Evolutionary conservation across 2,329 filamentous ascomycete genomes (phyloP).

Genomic region (Ophiostoma piceae): DNA sequence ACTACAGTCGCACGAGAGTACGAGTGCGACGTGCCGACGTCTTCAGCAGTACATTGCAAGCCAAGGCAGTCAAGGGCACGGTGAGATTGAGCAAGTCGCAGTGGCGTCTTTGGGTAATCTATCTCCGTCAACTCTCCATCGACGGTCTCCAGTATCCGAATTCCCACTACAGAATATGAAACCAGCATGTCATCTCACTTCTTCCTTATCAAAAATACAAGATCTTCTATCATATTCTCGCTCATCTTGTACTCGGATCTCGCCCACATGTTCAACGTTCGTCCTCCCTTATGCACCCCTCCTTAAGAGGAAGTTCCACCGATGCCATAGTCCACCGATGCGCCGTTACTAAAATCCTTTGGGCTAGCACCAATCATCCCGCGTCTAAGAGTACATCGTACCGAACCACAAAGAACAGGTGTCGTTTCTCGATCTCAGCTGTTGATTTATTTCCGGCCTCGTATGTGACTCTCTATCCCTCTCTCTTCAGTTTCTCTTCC

Average conservation of each 20-base stretch:
- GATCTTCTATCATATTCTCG: neutral
- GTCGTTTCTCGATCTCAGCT: neutral
- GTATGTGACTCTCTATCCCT: neutral
- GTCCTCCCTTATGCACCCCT: constrained; percentile 1
- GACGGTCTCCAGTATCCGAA: neutral
- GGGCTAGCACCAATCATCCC: neutral
- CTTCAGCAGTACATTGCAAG: neutral
- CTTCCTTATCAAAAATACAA: neutral
- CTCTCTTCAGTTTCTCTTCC: neutral
- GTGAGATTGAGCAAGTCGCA: neutral
- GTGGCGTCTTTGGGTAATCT: neutral
- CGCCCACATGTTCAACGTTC: neutral
- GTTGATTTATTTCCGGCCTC: neutral
- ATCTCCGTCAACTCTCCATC: neutral
- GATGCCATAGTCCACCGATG: neutral
- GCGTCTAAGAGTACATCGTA: neutral
- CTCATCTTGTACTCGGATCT: neutral
- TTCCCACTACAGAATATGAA: neutral
- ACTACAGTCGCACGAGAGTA: neutral
- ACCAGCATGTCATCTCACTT: neutral
- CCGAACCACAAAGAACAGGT: neutral
- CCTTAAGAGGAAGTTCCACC: constrained; percentile 6
- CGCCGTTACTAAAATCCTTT: neutral
- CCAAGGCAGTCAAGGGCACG: neutral
- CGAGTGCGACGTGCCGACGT: neutral